phyloP scores from a whole-genome alignment of 371 early-diverging fungal species.

The Rhizopus sp. region DNA sequence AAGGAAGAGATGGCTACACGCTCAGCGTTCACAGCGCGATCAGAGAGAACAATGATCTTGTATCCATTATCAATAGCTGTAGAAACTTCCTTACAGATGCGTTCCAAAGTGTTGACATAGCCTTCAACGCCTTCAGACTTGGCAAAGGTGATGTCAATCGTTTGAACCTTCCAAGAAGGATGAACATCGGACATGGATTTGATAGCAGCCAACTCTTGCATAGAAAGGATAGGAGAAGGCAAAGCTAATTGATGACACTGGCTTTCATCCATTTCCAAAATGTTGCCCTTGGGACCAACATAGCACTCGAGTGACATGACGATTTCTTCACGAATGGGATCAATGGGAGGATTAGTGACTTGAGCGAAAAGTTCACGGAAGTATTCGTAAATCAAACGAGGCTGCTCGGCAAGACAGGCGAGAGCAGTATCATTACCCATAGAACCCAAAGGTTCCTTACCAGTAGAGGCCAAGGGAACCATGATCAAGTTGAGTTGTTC shows the following conservation, averaged over 20 bases:
- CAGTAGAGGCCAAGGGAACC: conserved; percentile 82
- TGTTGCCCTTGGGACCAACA: conserved; percentile 94
- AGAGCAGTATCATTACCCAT: conserved; percentile 97
- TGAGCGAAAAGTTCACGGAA: conserved; percentile 97
- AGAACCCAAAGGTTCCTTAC: conserved; percentile 96
- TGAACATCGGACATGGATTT: conserved; percentile 62
- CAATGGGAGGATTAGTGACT: conserved; percentile 97
- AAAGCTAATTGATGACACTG: conserved; percentile 83
- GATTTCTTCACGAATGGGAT: conserved; percentile 97
- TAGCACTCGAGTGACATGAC: conserved; percentile 96
- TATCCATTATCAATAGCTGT: conserved; percentile 78
- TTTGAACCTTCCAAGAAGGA: conserved; percentile 78
- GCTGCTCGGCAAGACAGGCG: conserved; percentile 88
- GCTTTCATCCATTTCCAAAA: conserved; percentile 77
- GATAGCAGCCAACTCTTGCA: conserved; percentile 80
- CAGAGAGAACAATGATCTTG: conserved; percentile 85
- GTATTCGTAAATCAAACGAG: conserved; percentile 92
- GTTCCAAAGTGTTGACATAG: conserved; percentile 77
- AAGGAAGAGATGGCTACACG: conserved; percentile 88
- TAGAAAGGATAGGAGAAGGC: conserved; percentile 84
- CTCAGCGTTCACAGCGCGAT: conserved; percentile 64
- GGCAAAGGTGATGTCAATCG: conserved; percentile 87
- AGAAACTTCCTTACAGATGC: conserved; percentile 82
- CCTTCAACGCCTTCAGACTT: conserved; percentile 75
- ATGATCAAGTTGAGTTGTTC: conserved; percentile 92